Evolutionary conservation across 805 yeast species (phyloP).

Genomic region (Candida andamanensis): DNA sequence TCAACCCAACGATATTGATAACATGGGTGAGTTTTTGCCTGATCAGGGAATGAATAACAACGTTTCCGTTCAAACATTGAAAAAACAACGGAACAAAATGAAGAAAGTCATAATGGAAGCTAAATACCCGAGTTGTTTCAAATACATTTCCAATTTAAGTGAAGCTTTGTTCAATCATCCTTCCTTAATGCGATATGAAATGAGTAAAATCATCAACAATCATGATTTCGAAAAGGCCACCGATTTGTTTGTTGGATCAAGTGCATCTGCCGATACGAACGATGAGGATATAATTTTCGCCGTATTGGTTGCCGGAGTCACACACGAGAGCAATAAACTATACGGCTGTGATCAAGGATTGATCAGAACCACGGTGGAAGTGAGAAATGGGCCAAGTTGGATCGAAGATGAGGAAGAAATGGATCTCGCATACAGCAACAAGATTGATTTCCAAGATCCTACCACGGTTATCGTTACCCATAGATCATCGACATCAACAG

Average conservation of each 20-base stretch:
- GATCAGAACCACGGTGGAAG: constrained; percentile 32
- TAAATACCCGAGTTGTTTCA: constrained; percentile 33
- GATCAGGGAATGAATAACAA: constrained; percentile 13
- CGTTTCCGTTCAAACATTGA: constrained; percentile 26
- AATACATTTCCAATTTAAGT: constrained; percentile 30
- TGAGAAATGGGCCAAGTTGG: constrained; percentile 41
- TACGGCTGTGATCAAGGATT: constrained; percentile 6
- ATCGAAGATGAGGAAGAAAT: constrained; percentile 30
- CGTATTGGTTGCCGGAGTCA: constrained; percentile 30
- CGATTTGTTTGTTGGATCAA: constrained; percentile 12
- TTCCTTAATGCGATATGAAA: constrained; percentile 24
- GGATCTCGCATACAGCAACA: constrained; percentile 29
- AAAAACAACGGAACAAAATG: constrained; percentile 27
- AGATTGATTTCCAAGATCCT: constrained; percentile 42
- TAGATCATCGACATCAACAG: constrained; percentile 24
- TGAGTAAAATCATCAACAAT: constrained; percentile 21
- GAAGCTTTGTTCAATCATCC: constrained; percentile 31
- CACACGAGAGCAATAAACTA: constrained; percentile 13
- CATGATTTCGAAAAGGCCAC: constrained; percentile 9
- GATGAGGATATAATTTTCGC: constrained; percentile 37
- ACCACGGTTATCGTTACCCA: constrained; percentile 43
- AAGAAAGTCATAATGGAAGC: constrained; percentile 25
- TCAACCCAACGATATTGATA: constrained; percentile 47
- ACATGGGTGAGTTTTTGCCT: constrained; percentile 31
- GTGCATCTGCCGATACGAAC: constrained; percentile 17